phyloP scores from a whole-genome alignment of 179 eudicot species.

The Pouteria campechiana region DNA sequence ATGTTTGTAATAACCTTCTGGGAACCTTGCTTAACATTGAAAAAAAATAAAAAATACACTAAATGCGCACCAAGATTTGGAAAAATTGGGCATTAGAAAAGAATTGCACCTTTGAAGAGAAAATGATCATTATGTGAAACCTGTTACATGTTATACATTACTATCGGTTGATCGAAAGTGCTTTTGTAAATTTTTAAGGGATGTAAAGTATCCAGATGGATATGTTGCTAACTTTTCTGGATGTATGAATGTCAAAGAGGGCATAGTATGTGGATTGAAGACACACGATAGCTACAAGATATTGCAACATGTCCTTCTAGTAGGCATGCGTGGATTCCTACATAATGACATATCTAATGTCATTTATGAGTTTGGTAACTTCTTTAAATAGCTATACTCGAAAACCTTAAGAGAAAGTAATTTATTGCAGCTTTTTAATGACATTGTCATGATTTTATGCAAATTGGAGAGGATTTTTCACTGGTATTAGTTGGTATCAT shows the following conservation, averaged over 20 bases:
- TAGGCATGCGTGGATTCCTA: constrained; percentile 7
- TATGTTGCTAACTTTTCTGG: constrained; percentile 8
- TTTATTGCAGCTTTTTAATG: background rate
- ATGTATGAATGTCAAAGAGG: background rate
- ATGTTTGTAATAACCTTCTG: constrained; percentile 10
- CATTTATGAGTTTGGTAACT: background rate
- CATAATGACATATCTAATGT: background rate
- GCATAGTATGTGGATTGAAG: constrained; percentile 1
- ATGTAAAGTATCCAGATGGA: constrained; percentile 5
- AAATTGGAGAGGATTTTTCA: constrained; percentile 12
- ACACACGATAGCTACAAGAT: constrained; percentile 15
- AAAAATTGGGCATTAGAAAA: constrained; percentile 1
- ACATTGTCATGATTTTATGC: constrained; percentile 6
- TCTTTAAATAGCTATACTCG: constrained; percentile 4
- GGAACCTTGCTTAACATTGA: constrained; percentile 8
- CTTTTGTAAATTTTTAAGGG: constrained; percentile 3
- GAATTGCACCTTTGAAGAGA: background rate
- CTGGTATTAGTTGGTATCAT: constrained; percentile 11
- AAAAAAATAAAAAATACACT: constrained; percentile 6
- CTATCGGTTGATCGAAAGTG: background rate
- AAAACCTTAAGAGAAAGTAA: background rate
- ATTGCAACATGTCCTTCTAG: constrained; percentile 11
- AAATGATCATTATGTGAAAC: background rate
- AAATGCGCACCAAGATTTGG: constrained; percentile 4
- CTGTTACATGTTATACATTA: constrained; percentile 1